Conservation (phyloP, 192 early-diverging fungal genomes). For the Backusella sp. region DNA sequence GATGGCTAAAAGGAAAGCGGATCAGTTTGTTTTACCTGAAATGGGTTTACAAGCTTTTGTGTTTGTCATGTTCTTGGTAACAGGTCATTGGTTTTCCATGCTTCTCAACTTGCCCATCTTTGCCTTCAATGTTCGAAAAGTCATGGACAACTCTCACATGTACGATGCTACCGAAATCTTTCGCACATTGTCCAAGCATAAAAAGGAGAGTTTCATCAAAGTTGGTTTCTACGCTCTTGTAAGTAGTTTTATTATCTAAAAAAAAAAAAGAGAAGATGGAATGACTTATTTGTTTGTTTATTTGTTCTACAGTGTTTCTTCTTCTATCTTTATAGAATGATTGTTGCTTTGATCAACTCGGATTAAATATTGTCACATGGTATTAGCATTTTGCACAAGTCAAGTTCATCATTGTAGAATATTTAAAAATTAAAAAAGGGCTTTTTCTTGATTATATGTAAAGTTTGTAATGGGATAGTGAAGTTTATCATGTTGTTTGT, state of each 20-base stretch:
- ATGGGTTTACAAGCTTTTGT: constrained; percentile 77
- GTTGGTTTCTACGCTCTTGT: constrained; percentile 88
- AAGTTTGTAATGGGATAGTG: neutral
- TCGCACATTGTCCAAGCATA: constrained; percentile 84
- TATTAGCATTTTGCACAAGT: neutral
- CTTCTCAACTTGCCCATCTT: constrained; percentile 81
- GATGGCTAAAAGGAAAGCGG: neutral
- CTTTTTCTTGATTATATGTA: neutral
- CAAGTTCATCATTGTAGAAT: neutral
- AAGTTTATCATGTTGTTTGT: neutral
- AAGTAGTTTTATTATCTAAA: constrained; percentile 2
- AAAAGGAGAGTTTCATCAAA: constrained; percentile 93
- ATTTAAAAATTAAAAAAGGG: neutral
- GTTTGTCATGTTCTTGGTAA: constrained; percentile 76
- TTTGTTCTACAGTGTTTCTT: constrained; percentile 62
- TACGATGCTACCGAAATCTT: constrained; percentile 98
- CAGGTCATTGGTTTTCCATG: constrained; percentile 81
- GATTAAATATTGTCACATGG: neutral
- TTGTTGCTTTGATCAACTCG: constrained; percentile 23
- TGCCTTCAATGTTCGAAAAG: constrained; percentile 78
- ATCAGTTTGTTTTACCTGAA: constrained; percentile 89
- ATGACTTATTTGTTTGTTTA: neutral
- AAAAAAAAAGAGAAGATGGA: neutral
- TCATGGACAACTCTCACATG: constrained; percentile 78
- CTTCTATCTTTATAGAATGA: constrained; percentile 74